Conservation (phyloP, 2,329 filamentous ascomycete species). For the Hypoxylon sp. region DNA sequence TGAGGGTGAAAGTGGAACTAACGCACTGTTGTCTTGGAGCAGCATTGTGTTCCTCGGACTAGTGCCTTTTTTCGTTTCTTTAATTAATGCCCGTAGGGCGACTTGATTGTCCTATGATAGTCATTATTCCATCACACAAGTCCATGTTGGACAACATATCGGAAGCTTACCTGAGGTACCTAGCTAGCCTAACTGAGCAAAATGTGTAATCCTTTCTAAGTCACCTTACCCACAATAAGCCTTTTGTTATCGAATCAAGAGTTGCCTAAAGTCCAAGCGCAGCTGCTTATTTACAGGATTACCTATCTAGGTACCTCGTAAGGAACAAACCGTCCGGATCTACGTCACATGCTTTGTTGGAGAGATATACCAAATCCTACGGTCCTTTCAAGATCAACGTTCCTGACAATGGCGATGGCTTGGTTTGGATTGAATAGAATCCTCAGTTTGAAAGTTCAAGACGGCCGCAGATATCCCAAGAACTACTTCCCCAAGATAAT, state of each 20-base stretch:
- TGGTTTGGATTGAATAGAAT: background rate
- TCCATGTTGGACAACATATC: constrained; percentile 13
- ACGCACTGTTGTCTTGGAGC: background rate
- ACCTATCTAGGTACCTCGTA: constrained; percentile 11
- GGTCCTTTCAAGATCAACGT: background rate
- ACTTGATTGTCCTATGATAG: background rate
- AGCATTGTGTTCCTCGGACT: background rate
- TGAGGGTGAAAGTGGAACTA: background rate
- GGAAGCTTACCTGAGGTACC: constrained; percentile 1
- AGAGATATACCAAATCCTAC: background rate
- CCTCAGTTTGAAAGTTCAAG: background rate
- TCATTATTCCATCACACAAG: constrained; percentile 12
- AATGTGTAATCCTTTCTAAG: constrained; percentile 15
- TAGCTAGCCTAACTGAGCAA: background rate
- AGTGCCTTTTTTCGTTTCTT: background rate
- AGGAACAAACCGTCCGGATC: constrained; percentile 22
- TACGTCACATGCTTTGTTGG: constrained; percentile 11
- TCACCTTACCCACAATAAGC: constrained; percentile 35
- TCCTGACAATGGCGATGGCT: background rate
- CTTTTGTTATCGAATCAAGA: constrained; percentile 22
- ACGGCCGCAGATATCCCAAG: background rate
- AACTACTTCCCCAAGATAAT: constrained; percentile 5
- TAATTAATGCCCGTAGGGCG: background rate
- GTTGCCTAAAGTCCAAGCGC: constrained; percentile 2
- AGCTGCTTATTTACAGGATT: constrained; percentile 2